phyloP scores from a whole-genome alignment of 345 rosid species.

The Citrus medica region DNA sequence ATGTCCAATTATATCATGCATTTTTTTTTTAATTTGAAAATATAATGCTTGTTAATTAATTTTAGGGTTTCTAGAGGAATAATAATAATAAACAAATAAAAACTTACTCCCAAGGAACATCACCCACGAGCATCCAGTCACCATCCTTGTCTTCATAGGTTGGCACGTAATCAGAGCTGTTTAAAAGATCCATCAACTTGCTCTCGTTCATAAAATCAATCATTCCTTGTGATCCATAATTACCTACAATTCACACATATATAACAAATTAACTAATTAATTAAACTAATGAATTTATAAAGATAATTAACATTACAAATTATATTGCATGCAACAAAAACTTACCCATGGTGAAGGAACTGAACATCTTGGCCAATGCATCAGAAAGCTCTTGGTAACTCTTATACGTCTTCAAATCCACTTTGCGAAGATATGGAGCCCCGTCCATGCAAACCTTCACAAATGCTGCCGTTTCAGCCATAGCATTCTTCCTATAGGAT shows the following conservation, averaged over 20 bases:
- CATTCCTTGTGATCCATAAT: slow-evolving; percentile 73
- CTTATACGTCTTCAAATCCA: slow-evolving; percentile 85
- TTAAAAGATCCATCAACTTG: slow-evolving; percentile 86
- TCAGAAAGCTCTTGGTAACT: slow-evolving; percentile 87
- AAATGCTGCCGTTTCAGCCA: slow-evolving; percentile 58
- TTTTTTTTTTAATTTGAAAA: too few species aligned
- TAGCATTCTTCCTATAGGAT: slow-evolving; percentile 80
- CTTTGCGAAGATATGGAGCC: slow-evolving; percentile 93
- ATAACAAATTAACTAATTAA: not conserved
- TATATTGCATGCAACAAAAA: not conserved
- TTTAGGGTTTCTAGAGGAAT: not conserved
- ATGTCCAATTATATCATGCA: not conserved
- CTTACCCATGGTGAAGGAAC: slow-evolving; percentile 95
- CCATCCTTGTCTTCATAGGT: slow-evolving; percentile 96
- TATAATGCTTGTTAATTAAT: not conserved
- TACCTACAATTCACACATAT: slow-evolving; percentile 27
- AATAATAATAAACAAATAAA: not conserved
- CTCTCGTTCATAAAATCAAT: slow-evolving; percentile 98
- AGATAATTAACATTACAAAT: not conserved
- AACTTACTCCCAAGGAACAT: slow-evolving; percentile 97
- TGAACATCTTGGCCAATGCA: slow-evolving; percentile 89
- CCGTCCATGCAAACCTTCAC: slow-evolving; percentile 99
- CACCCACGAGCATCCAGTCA: slow-evolving; percentile 99
- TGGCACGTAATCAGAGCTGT: slow-evolving; percentile 91
- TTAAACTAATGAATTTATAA: not conserved